Evolutionary conservation across 140 eudicot genomes (phyloP).

Genomic region (Senecio squalidus): DNA sequence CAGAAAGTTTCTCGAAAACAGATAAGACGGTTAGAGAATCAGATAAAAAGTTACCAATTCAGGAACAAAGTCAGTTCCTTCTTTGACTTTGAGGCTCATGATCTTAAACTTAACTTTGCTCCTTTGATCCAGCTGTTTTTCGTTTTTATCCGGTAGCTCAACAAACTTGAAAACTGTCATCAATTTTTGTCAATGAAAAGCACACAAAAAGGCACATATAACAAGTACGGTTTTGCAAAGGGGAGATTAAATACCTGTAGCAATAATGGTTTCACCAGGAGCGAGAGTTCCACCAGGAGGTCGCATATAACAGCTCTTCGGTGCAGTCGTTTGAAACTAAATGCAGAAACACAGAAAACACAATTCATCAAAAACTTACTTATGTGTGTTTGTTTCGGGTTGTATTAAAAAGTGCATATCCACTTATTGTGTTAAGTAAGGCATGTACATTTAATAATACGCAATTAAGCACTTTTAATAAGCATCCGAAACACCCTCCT

Average conservation of each 20-base stretch:
- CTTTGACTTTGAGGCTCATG: slow-evolving; percentile 78
- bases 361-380: slow-evolving; percentile 7
- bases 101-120: slow-evolving; percentile 75
- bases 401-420: too few relatives aligned
- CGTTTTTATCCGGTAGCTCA: slow-evolving; percentile 78
- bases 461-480: too few relatives aligned
- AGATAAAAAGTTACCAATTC: slow-evolving; percentile 54
- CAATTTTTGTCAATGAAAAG: neutral
- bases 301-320: slow-evolving; percentile 90
- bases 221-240: neutral
- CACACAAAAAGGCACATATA: neutral
- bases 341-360: neutral
- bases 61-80: slow-evolving; percentile 67
- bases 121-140: slow-evolving; percentile 46
- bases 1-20: neutral
- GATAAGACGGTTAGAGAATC: neutral
- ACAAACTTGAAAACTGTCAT: slow-evolving; percentile 77
- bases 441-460: too few relatives aligned
- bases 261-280: slow-evolving; percentile 85
- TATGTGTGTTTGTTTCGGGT: too few relatives aligned
- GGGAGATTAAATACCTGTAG: slow-evolving; percentile 50
- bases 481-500: neutral
- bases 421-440: too few relatives aligned
- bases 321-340: slow-evolving; percentile 95
- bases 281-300: slow-evolving; percentile 92